Base-by-base conservation (phyloP, 768 basidiomycete genomes). In the Russula sp. region DNA sequence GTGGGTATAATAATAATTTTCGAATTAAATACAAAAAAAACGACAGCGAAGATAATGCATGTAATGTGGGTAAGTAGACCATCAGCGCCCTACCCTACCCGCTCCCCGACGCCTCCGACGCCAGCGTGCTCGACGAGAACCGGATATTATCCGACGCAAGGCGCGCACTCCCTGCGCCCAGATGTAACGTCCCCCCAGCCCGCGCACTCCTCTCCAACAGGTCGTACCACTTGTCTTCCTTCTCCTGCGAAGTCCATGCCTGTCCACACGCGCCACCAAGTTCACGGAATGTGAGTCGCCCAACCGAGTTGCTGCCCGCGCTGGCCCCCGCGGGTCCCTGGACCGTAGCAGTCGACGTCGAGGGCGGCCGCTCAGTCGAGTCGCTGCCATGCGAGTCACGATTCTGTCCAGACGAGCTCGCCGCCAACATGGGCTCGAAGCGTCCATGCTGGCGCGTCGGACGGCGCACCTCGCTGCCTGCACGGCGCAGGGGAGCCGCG, bases 111-210 rank as follows among this genome's bases (percentile, higher is more conserved):
- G 35, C n/a, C 43, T 48, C 54, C 22, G 32, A 49, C 32, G n/a
- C 38, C 0, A 57, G 8, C 20, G 70, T 69, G 59, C 65, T 65
- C 14, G 63, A 61, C 55, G 79, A 80, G 54, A 78, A 73, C 8
- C 76, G 72, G 32, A 79, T 51, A 32, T 60, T 73, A 60, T 81
- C 80, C 57, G 80, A 79, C 67, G 79, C 68, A 56, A 82, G 72
- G 20, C 73, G 76, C 8, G 76, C 75, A 38, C 69, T 66, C 29
- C 45, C 58, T 29, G 48, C 53, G 5, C 75, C 80, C 7, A 90
- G 69, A 66, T 83, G 86, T 58, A 90, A 69, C 56, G 89, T 91
- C 47, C 89, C 89, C 1, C 89, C 89, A 1, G 89, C 89, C 54
- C 73, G 72, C 45, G 78, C 85, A 67, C 88, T 89, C 66, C 80